A percentile compares a stretch with the other conserved stretches of the same genome.
Conservation (phyloP, 176 grass and related monocot species). For the Aegilops speltoides region DNA sequence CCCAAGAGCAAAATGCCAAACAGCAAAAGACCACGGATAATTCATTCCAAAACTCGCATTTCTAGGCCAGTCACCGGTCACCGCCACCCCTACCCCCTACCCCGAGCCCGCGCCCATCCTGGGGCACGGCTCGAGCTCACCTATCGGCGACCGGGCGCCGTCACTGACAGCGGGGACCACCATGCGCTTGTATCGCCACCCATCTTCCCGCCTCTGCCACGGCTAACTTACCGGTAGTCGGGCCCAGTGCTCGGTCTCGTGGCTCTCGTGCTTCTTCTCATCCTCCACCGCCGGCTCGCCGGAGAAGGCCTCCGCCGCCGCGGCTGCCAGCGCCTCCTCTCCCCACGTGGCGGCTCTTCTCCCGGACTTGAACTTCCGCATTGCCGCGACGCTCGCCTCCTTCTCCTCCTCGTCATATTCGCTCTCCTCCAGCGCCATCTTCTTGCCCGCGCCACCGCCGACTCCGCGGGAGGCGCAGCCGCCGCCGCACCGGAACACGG, state of each 20-base stretch:
- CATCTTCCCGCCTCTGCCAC: conserved; percentile 38
- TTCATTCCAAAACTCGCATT: conserved; percentile 31
- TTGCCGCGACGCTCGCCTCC: conserved; percentile 34
- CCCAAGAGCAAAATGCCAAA: conserved; percentile 29
- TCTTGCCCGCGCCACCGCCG: conserved; percentile 1
- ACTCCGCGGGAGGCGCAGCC: conserved; percentile 10
- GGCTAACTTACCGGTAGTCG: conserved; percentile 38
- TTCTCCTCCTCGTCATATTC: not conserved
- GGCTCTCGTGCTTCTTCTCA: not conserved
- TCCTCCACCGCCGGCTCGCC: not conserved
- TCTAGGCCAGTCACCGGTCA: conserved; percentile 30
- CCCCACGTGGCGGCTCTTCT: conserved; percentile 60
- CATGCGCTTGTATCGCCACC: not conserved
- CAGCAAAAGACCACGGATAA: conserved; percentile 30
- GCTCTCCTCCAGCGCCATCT: conserved; percentile 14
- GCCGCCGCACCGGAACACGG: conserved; percentile 41
- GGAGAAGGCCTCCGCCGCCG: not conserved
- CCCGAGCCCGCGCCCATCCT: not conserved
- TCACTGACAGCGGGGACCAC: conserved; percentile 27
- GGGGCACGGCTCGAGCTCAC: not conserved
- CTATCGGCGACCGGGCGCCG: not conserved
- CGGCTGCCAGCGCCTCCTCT: conserved; percentile 41
- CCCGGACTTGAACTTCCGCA: conserved; percentile 66
- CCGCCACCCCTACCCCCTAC: not conserved
- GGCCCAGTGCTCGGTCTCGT: conserved; percentile 41